Percentiles rank a stretch among this genome's conserved stretches.
Evolutionary conservation across 129 eudicot genomes (phyloP).

Genomic region (Lactuca sativa): DNA sequence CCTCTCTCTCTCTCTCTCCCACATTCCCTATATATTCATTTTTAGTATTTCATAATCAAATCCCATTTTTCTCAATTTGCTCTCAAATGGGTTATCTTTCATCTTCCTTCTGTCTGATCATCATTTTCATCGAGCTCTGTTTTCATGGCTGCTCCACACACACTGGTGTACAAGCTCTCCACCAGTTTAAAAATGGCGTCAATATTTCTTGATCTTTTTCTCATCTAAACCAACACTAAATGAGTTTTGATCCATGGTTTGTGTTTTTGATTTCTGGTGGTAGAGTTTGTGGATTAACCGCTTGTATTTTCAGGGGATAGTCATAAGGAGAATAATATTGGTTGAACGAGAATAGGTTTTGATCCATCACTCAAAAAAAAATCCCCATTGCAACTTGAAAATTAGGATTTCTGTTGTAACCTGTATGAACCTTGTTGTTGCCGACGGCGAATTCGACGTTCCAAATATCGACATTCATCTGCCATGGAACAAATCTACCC

Average conservation of each 20-base stretch:
- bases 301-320: too few species aligned
- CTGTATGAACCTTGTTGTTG: slow-evolving; percentile 64
- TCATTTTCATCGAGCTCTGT: background rate
- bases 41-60: background rate
- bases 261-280: too few species aligned
- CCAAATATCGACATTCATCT: slow-evolving; percentile 77
- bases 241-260: too few species aligned
- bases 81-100: slow-evolving; percentile 10
- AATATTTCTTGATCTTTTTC: background rate
- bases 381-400: too few species aligned
- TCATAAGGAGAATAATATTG: too few species aligned
- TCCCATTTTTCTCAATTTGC: background rate
- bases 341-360: too few species aligned
- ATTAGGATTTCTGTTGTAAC: slow-evolving; percentile 52
- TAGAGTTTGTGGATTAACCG: too few species aligned
- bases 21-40: slow-evolving; percentile 2
- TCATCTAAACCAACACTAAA: too few species aligned
- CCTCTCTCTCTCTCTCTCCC: background rate
- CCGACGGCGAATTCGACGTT: slow-evolving; percentile 71
- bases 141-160: slow-evolving; percentile 45
- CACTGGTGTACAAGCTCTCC: slow-evolving; percentile 52
- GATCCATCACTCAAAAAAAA: too few species aligned
- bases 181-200: slow-evolving; percentile 49
- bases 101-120: background rate
- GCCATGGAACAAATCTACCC: slow-evolving; percentile 74